These are phyloP conservation scores for Arthrobotrys iridis DNA, from an alignment of 2,329 filamentous ascomycete species.

Conservation along the genomic window DNA sequence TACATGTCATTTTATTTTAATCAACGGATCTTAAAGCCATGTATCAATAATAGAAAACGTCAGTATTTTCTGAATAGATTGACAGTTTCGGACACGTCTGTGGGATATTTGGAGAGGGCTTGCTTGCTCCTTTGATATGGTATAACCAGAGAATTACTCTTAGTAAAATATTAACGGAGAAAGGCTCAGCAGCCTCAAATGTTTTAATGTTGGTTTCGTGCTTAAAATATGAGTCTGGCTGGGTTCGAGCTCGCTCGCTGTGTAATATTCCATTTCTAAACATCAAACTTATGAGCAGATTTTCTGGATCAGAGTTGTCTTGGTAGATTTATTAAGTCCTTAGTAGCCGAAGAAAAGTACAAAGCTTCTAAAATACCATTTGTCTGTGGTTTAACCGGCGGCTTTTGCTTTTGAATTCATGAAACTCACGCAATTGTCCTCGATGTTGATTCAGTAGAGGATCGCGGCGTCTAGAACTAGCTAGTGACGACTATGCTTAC, in stretches of 20 bases:
- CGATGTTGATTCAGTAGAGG: not conserved
- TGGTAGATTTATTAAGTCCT: not conserved
- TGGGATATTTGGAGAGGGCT: too few relatives aligned
- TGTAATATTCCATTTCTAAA: too few relatives aligned
- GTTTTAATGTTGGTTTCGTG: not conserved
- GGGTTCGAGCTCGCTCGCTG: too few relatives aligned
- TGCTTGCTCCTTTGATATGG: not conserved
- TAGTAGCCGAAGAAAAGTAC: not conserved
- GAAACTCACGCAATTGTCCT: not conserved
- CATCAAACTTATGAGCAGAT: constrained; percentile 14
- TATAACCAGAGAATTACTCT: not conserved
- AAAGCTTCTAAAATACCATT: not conserved
- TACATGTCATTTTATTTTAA: too few relatives aligned
- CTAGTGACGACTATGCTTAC: not conserved
- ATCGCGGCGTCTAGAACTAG: constrained; percentile 3
- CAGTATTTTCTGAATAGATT: too few relatives aligned
- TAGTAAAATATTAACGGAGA: too few relatives aligned
- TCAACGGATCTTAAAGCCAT: too few relatives aligned
- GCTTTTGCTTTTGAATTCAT: not conserved
- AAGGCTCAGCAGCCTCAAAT: not conserved
- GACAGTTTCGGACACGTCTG: too few relatives aligned
- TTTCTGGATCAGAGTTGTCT: not conserved
- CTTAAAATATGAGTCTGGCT: not conserved
- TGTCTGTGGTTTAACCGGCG: not conserved
- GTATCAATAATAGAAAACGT: too few relatives aligned